Evolutionary conservation across 208 protist species (phyloP).

Genomic region (Blastocrithidia nonstop): DNA sequence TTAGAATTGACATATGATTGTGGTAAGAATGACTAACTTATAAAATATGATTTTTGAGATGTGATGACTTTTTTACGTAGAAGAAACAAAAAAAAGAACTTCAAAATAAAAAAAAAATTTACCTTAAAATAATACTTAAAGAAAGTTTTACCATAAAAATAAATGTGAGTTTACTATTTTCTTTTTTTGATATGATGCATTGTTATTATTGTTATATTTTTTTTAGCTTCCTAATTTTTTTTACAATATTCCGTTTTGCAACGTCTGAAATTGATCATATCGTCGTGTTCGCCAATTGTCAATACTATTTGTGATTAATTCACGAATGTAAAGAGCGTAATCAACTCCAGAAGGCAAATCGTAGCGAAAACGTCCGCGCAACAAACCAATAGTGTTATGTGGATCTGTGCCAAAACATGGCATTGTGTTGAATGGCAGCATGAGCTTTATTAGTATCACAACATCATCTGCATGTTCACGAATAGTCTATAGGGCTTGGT

Average conservation of each 20-base stretch:
- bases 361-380: conserved; percentile 68
- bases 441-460: conserved; percentile 64
- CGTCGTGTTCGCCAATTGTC: conserved; percentile 87
- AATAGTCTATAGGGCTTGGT: conserved; percentile 56
- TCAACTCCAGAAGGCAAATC: conserved; percentile 72
- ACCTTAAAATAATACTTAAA: no score
- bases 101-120: no score
- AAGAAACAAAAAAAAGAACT: no score
- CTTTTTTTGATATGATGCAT: conserved; percentile 3
- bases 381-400: conserved; percentile 26
- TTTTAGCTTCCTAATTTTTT: no score
- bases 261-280: conserved; percentile 87
- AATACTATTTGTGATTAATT: conserved; percentile 75
- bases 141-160: no score
- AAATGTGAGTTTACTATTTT: background rate
- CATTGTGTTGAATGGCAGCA: conserved; percentile 76
- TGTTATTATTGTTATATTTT: no score
- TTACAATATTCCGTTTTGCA: conserved; percentile 86
- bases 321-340: conserved; percentile 66
- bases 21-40: background rate
- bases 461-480: conserved; percentile 70
- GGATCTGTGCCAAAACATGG: conserved; percentile 76
- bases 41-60: conserved; percentile 1
- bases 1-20: background rate
- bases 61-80: background rate